Evolutionary conservation across 2,329 filamentous ascomycete species (phyloP).

Genomic region (Hymenoscyphus linearis): DNA sequence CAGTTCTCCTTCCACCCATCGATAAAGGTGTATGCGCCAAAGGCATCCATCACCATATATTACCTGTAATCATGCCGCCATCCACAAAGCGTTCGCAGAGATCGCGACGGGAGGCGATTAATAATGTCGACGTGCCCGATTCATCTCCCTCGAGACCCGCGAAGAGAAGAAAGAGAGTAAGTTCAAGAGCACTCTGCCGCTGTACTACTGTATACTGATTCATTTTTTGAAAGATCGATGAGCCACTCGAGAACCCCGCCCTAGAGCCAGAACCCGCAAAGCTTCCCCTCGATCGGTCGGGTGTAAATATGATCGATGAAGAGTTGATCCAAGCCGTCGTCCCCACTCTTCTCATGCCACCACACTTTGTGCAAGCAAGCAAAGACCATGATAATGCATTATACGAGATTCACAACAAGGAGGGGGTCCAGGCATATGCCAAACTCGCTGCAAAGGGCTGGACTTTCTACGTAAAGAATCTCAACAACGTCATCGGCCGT

Average conservation of each 20-base stretch:
- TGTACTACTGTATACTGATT: constrained; percentile 3
- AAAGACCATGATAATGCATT: constrained; percentile 59
- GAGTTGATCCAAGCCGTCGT: constrained; percentile 36
- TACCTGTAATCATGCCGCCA: constrained; percentile 33
- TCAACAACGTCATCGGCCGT: constrained; percentile 72
- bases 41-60: neutral
- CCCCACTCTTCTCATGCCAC: constrained; percentile 22
- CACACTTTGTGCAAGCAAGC: constrained; percentile 50
- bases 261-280: constrained; percentile 32
- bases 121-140: constrained; percentile 26
- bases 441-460: constrained; percentile 78
- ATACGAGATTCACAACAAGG: constrained; percentile 52
- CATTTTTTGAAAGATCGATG: constrained; percentile 34
- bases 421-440: constrained; percentile 68
- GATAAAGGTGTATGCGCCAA: neutral
- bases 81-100: constrained; percentile 37
- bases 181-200: neutral
- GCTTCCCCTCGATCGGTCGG: constrained; percentile 38
- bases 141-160: constrained; percentile 57
- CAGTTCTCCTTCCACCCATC: neutral
- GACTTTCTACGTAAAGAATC: constrained; percentile 76
- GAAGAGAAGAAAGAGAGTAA: constrained; percentile 59
- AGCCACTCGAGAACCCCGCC: constrained; percentile 19
- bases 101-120: constrained; percentile 32
- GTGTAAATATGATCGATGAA: constrained; percentile 41